Evolutionary conservation across 2,329 filamentous ascomycete genomes (phyloP), one percentile per base, ranked within the genome.

Genomic region (Phyllosticta paracitricarpa): DNA sequence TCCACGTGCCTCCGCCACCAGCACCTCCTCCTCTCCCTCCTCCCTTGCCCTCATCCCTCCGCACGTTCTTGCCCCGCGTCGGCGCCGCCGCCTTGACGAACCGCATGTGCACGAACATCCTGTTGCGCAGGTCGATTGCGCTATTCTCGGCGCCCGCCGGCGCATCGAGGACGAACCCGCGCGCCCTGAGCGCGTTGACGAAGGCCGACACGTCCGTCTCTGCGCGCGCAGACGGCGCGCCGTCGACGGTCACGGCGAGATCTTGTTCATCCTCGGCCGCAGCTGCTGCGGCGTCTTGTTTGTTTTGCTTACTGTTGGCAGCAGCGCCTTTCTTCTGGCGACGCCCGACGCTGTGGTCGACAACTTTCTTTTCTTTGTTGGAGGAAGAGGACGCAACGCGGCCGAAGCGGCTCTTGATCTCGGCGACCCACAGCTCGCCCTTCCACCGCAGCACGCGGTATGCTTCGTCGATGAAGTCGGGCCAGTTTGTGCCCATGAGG

Each of bases 401-500:
- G 3, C 85, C 86, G 71, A 99, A 97, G 33, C 94, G 88, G 65
- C 85, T 90, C 78, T 97, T 97, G 76, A 99, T 97, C 77, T 99
- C 94, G 56, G 91, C 89, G 58, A 99, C 84, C 94, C 94, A 99
- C 59, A 96, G 85, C 79, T 99, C 94, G 66, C 94, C 94, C 71
- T 94, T 93, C 83, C 91, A 92, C 70, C 91, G 88, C 64, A 99
- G 82, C 58, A 97, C 82, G 59, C 94, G 87, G 79, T 91, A 96
- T 14, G 93, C 93, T 77, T 99, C 94, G 76, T 97, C 94, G 69
- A 99, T 84, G 73, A 99, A 97, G 68, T 91, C 87, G 59, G 96
- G 83, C 93, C 94, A 99, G 77, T 99, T 99, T 61, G 94, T 99
- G 70, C 94, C 94, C 94, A 99, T 99, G 63, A 99, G 84, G 57